phyloP scores from a whole-genome alignment of 1,284 basidiomycete genomes.

The Sphagnurus paluster region DNA sequence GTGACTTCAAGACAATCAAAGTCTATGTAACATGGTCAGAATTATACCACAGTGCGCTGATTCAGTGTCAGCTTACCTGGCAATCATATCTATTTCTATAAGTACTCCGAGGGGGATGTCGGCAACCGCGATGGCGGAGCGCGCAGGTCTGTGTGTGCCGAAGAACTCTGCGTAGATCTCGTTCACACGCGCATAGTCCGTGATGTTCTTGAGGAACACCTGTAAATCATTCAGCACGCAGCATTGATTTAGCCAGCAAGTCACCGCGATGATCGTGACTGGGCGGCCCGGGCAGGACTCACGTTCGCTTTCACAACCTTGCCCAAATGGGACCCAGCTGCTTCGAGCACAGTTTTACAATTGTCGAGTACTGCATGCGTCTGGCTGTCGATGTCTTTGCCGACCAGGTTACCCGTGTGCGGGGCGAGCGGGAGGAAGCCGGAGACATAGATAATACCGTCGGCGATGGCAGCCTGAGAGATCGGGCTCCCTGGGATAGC shows the following conservation, averaged over 20 bases:
- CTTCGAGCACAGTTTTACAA: slow-evolving; percentile 9
- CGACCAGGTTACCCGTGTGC: slow-evolving; percentile 8
- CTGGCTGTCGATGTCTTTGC: slow-evolving; percentile 10
- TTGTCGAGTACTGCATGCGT: slow-evolving; percentile 11
- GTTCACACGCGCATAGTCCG: slow-evolving; percentile 6
- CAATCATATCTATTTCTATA: slow-evolving; percentile 7
- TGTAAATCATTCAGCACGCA: neutral
- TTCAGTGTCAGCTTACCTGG: too few relatives aligned
- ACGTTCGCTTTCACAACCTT: slow-evolving; percentile 15
- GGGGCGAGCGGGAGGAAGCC: slow-evolving; percentile 13
- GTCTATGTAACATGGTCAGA: too few relatives aligned
- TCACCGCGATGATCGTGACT: neutral
- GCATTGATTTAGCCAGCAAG: neutral
- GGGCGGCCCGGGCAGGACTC: neutral
- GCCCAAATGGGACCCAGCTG: slow-evolving; percentile 9
- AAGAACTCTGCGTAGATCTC: slow-evolving; percentile 8
- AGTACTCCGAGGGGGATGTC: slow-evolving; percentile 6
- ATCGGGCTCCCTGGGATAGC: slow-evolving; percentile 11
- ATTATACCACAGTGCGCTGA: too few relatives aligned
- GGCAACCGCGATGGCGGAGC: slow-evolving; percentile 6
- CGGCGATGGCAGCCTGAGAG: slow-evolving; percentile 13
- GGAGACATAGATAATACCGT: slow-evolving; percentile 12
- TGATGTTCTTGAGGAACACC: slow-evolving; percentile 14
- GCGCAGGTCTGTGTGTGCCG: slow-evolving; percentile 6
- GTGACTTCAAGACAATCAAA: too few relatives aligned